phyloP scores from a whole-genome alignment of 2,329 filamentous ascomycete genomes.

The Xylariaceae sp. region DNA sequence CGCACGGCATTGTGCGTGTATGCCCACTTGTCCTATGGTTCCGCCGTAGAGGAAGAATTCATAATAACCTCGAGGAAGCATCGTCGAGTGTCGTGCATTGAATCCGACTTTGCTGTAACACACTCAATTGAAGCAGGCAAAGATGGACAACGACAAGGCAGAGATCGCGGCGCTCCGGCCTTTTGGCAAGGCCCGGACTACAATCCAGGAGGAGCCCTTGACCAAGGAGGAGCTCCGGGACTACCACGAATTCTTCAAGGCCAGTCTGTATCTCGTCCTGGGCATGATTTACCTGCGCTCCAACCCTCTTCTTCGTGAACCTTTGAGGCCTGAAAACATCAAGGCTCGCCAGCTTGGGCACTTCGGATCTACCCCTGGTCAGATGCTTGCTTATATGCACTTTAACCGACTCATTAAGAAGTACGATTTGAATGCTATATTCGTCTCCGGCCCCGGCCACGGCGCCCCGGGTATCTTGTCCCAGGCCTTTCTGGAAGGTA shows the following conservation, averaged over 20 bases:
- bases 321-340: slow-evolving; percentile 63
- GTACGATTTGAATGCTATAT: slow-evolving; percentile 66
- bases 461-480: slow-evolving; percentile 71
- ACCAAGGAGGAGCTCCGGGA: slow-evolving; percentile 60
- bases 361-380: slow-evolving; percentile 75
- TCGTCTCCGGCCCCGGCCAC: slow-evolving; percentile 72
- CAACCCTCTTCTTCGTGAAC: slow-evolving; percentile 67
- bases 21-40: not conserved
- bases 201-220: slow-evolving; percentile 56
- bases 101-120: not conserved
- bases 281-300: slow-evolving; percentile 76
- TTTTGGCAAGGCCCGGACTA: slow-evolving; percentile 61
- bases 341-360: slow-evolving; percentile 71
- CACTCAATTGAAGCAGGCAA: not conserved
- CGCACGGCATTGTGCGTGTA: not conserved
- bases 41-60: not conserved
- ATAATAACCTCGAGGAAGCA: not conserved
- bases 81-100: not conserved
- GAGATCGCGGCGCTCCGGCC: slow-evolving; percentile 55
- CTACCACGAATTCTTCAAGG: slow-evolving; percentile 68
- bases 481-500: slow-evolving; percentile 71
- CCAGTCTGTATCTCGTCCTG: slow-evolving; percentile 67
- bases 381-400: slow-evolving; percentile 77
- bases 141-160: slow-evolving; percentile 26
- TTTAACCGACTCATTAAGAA: slow-evolving; percentile 80